Base-by-base conservation (phyloP, 805 yeast genomes). In the Clavispora santaluciae region DNA sequence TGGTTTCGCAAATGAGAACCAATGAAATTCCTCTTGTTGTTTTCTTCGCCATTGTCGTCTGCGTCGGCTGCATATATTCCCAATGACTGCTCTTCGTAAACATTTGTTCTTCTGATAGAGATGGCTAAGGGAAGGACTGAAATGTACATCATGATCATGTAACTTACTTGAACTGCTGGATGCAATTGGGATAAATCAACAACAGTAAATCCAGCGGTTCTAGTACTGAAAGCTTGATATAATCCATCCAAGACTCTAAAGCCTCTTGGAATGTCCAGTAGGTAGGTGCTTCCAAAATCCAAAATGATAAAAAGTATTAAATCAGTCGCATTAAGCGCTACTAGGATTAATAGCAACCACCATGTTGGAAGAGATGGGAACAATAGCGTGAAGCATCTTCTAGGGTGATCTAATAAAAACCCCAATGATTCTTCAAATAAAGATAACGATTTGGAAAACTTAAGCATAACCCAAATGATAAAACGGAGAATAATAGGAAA, bases 141-240 rank as follows among this genome's bases (percentile, higher is more conserved):
- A 21, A 93, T 89, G 65, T 93, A 93, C 99, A 93, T 93, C 98
- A 93, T 91, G 45, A 93, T 75, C 81, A 88, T 75, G 60, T 93
- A 93, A 52, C 93, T 81, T 22, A 93, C 95, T 60, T 89, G 96
- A 38, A 91, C 86, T 0, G 96, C 93, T 0, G 97, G 93, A 55
- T 89, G 93, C 34, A 93, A 68, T 31, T 61, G 58, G 2, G 87
- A 66, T 29, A 93, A 63, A 57, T 83, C 79, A 20, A 90, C 77
- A 29, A 85, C 83, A 0, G 85, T 51, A 50, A 93, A 83, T 0
- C 99, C 99, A 0, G 96, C 96, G 1, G 98, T 93, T 68, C 99
- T 79, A 0, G 97, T 88, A 38, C 91, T 78, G 35, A 91, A 77
- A 1, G 97, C 93, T 61, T 91, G 98, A 58, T 81, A 93, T 29